Evolutionary conservation across 2,329 filamentous ascomycete species (phyloP), one percentile per base, ranked within the genome.

Genomic region (Metarhizium rileyi): DNA sequence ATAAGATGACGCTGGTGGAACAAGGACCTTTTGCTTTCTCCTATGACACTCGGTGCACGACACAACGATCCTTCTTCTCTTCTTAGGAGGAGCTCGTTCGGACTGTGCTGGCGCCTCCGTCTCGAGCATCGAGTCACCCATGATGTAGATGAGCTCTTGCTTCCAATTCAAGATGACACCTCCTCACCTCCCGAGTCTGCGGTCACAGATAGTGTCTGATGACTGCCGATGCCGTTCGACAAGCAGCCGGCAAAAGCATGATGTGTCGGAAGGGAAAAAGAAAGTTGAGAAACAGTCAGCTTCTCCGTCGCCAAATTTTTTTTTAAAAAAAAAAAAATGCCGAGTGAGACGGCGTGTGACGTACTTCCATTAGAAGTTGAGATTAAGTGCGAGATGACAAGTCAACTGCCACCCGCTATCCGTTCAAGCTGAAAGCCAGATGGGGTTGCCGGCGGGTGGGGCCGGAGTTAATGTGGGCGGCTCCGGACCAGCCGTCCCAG

Each of bases 21-120:
- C 59, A 33, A 42, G n/a, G n/a, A 76, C 76, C 70, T 80, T 80
- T 59, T 81, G 78, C 59, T 84, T 84, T 52, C 80, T 71, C 53
- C 80, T 70, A 62, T 83, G 80, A 56, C 80, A 84, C 59, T 84
- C 80, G 10, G 74, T 79, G 56, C 80, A 84, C 7, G 78, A 82
- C 50, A 83, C 79, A 42, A 83, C 77, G 40, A 79, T 70, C 36
- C 80, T 72, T 57, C 77, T 73, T 55, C 80, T 70, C 64, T 83
- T 83, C 50, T 76, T 72, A 4, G 73, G 70, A 18, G 73, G 71
- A 38, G 63, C 67, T 25, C 52, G 53, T 27, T 53, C 54, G n/a
- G 47, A n/a, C 42, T 26, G 46, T 4, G 3, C 44, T 4, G 38
- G 22, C 5, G 12, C n/a, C 23, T 50, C 40, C 20, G 26, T 40